Percentiles rank a stretch among this genome's conserved stretches.
Conservation (phyloP, 495 filamentous ascomycete genomes). For the Penicillium waksmanii region DNA sequence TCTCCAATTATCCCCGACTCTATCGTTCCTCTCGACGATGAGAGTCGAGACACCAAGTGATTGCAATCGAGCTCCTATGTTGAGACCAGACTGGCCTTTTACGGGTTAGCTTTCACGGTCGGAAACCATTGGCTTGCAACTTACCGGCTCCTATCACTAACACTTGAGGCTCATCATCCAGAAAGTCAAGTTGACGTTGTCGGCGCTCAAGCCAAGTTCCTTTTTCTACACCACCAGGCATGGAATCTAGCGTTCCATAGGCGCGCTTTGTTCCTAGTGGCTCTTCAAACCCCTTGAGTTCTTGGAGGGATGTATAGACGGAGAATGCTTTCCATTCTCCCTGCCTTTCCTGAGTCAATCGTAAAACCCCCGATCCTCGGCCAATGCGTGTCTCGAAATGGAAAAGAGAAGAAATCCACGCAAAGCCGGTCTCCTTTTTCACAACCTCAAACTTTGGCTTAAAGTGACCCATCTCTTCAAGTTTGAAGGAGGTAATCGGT, state of each 20-base stretch:
- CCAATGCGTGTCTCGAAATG: not conserved
- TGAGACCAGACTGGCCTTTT: conserved; percentile 1
- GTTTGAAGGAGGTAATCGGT: not conserved
- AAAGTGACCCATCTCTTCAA: not conserved
- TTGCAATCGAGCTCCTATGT: conserved; percentile 33
- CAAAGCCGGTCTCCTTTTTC: not conserved
- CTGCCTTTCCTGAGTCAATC: not conserved
- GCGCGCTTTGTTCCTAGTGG: not conserved
- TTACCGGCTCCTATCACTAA: not conserved
- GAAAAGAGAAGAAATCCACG: not conserved
- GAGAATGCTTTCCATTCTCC: not conserved
- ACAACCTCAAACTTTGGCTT: not conserved
- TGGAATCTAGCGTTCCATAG: not conserved
- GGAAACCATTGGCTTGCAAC: not conserved
- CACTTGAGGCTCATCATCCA: not conserved
- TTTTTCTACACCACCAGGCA: not conserved
- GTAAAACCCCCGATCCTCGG: not conserved
- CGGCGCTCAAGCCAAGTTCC: not conserved
- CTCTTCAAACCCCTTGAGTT: not conserved
- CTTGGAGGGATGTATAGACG: not conserved
- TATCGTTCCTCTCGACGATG: conserved; percentile 60
- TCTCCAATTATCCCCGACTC: conserved; percentile 71
- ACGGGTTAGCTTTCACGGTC: not conserved
- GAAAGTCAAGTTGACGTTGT: not conserved
- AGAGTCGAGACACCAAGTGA: conserved; percentile 60